Evolutionary conservation across 768 basidiomycete species (phyloP), one percentile per base, ranked within the genome.

Genomic region (Russula virescens): DNA sequence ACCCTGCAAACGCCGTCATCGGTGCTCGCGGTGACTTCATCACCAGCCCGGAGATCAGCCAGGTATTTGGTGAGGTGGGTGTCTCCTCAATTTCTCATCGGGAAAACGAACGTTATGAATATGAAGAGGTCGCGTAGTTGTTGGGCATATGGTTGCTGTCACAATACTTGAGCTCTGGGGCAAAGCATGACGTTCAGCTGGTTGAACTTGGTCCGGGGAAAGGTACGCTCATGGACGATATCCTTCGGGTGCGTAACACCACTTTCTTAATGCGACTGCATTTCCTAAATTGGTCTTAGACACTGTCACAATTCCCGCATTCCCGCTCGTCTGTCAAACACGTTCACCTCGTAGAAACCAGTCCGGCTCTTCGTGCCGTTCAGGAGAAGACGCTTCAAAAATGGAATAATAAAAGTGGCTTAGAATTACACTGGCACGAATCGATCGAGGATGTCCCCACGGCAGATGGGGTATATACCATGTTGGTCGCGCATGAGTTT

Each of bases 1-100:
- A 85, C 42, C 74, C 82, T 0, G 69, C 78, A 16, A 80, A 90
- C 61, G 79, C 83, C 47, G 87, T 98, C 3, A 92, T 99, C 69
- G 97, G 97, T 14, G 66, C 83, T 0, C 78, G 80, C 46, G 97
- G 97, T 6, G 97, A 99, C 77, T 99, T 98, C 70, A 88, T 90
- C 23, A 99, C 97, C 13, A 94, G 90, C 68, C 97, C 96, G 2
- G 97, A 99, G 73, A 98, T 99, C 57, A 91, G 85, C 68, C 94
- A 98, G 72, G 84, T 91, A 0, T 98, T 98, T 72, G 97, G 97
- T 62, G 96, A 99, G 85, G 96, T 94, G 71, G 66, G 83, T 73
- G 23, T 18, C 48, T 45, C 11, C 40, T 61, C 26, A 48, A 3
- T 34, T 28, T 48, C n/a, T 25, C 16, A 52, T 25, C 28, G 64